phyloP scores from a whole-genome alignment of 768 basidiomycete species.

The Butyriboletus loyo region DNA sequence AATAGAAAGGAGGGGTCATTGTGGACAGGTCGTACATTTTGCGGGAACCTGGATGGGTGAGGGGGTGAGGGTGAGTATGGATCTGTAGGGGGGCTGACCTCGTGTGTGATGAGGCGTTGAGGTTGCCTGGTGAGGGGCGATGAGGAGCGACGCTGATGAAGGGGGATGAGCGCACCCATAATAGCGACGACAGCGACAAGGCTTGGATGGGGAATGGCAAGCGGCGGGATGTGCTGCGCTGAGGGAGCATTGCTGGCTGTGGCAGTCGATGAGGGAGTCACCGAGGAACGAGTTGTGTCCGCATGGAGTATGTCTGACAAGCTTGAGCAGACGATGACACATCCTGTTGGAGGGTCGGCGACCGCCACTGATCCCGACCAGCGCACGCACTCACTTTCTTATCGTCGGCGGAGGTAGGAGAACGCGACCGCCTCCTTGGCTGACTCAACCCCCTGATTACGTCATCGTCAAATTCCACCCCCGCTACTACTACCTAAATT shows the following conservation, averaged over 20 bases:
- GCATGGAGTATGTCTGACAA: constrained; percentile 50
- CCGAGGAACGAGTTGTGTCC: constrained; percentile 49
- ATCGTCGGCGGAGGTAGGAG: constrained; percentile 57
- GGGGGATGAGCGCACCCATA: constrained; percentile 39
- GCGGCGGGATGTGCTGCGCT: constrained; percentile 48
- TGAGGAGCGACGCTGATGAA: too few species aligned
- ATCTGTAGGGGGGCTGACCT: constrained; percentile 41
- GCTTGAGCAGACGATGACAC: constrained; percentile 63
- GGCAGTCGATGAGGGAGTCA: constrained; percentile 53
- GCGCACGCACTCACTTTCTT: constrained; percentile 16
- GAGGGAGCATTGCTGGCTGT: constrained; percentile 38
- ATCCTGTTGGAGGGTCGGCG: constrained; percentile 35
- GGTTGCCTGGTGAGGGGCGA: constrained; percentile 43
- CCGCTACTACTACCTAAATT: too few species aligned
- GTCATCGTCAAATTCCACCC: too few species aligned
- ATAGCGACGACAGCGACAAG: constrained; percentile 54
- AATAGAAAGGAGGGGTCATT: background rate
- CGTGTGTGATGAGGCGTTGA: constrained; percentile 42
- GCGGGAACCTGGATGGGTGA: constrained; percentile 32
- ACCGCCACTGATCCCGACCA: background rate
- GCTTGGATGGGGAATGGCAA: constrained; percentile 37
- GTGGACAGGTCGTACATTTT: constrained; percentile 38
- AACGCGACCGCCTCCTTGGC: too few species aligned
- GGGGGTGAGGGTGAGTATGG: constrained; percentile 14
- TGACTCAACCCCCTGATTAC: too few species aligned